Evolutionary conservation across 352 stramenopile genomes (phyloP).

Genomic region (Globisporangium paddicum): DNA sequence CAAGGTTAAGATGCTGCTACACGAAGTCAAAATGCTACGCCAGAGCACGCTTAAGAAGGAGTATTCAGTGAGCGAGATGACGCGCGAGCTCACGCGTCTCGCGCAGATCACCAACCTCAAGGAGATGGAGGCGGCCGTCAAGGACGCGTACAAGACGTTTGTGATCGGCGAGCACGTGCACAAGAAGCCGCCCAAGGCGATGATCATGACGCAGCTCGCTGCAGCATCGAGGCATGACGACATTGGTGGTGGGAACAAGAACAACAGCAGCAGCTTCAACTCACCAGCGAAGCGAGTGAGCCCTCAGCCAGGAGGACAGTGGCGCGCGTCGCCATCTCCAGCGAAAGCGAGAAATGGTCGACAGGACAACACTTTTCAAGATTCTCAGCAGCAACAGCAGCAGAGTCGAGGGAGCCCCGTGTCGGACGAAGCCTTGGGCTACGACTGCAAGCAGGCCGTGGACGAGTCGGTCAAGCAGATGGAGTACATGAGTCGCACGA

Average conservation of each 20-base stretch:
- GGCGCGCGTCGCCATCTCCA: constrained; percentile 7
- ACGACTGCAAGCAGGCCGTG: constrained; percentile 73
- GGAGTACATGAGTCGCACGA: constrained; percentile 77
- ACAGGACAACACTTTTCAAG: neutral
- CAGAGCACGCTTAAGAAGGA: constrained; percentile 78
- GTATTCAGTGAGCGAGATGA: constrained; percentile 75
- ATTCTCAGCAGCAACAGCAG: constrained; percentile 1
- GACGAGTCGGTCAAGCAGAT: constrained; percentile 76
- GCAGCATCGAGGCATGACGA: neutral
- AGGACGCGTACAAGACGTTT: constrained; percentile 72
- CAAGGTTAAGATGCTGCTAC: constrained; percentile 67
- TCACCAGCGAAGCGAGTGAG: constrained; percentile 6
- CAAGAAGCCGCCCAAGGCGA: constrained; percentile 48
- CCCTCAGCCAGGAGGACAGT: neutral
- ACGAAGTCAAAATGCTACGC: constrained; percentile 72
- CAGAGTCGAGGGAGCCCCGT: constrained; percentile 1
- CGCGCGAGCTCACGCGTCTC: constrained; percentile 65
- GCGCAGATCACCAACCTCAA: constrained; percentile 73
- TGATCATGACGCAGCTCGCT: constrained; percentile 5
- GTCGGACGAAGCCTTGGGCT: constrained; percentile 48
- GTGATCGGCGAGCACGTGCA: constrained; percentile 64
- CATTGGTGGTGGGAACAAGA: neutral
- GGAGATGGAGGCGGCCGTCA: constrained; percentile 73
- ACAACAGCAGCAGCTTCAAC: neutral
- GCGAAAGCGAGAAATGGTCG: neutral